Percentiles rank a stretch among this genome's conserved stretches.
phyloP scores from a whole-genome alignment of 2,329 filamentous ascomycete genomes.

The Sarocladiaceae sp. region DNA sequence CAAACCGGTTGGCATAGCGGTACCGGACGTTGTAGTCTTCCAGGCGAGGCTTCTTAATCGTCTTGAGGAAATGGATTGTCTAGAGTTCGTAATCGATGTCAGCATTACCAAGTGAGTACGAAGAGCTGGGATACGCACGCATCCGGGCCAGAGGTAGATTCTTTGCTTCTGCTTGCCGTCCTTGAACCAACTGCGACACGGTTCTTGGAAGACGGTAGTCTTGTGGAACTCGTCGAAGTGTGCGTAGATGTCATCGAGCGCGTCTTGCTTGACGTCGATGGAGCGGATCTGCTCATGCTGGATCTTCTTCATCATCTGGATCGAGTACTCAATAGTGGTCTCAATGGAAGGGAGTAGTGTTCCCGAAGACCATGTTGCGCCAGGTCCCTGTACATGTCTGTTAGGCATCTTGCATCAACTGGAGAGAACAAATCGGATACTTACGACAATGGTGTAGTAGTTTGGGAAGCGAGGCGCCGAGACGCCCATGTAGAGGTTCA shows the following conservation, averaged over 20 bases:
- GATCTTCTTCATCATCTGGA: slow-evolving; percentile 33
- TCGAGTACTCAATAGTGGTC: slow-evolving; percentile 31
- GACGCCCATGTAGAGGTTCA: slow-evolving; percentile 37
- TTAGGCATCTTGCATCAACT: neutral
- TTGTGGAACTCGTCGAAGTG: slow-evolving; percentile 27
- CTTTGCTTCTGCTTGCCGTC: slow-evolving; percentile 25
- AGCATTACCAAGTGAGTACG: neutral
- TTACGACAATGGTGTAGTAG: slow-evolving; percentile 28
- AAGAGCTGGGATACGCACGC: slow-evolving; percentile 18
- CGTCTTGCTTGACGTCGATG: slow-evolving; percentile 27
- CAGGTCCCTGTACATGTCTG: slow-evolving; percentile 20
- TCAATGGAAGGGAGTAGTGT: slow-evolving; percentile 37
- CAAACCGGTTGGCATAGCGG: slow-evolving; percentile 29
- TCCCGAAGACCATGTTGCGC: slow-evolving; percentile 37
- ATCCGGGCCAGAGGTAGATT: slow-evolving; percentile 26
- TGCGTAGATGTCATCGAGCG: slow-evolving; percentile 25
- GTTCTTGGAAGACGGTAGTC: slow-evolving; percentile 25
- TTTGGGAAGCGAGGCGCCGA: slow-evolving; percentile 40
- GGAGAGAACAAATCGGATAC: neutral
- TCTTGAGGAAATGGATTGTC: slow-evolving; percentile 31
- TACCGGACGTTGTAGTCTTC: slow-evolving; percentile 26
- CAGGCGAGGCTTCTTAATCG: slow-evolving; percentile 26
- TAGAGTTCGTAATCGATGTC: slow-evolving; percentile 10
- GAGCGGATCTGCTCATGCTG: slow-evolving; percentile 27
- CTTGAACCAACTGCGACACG: slow-evolving; percentile 30